Evolutionary conservation across 257 asterid species (phyloP).

Genomic region (Jacaranda copaia): DNA sequence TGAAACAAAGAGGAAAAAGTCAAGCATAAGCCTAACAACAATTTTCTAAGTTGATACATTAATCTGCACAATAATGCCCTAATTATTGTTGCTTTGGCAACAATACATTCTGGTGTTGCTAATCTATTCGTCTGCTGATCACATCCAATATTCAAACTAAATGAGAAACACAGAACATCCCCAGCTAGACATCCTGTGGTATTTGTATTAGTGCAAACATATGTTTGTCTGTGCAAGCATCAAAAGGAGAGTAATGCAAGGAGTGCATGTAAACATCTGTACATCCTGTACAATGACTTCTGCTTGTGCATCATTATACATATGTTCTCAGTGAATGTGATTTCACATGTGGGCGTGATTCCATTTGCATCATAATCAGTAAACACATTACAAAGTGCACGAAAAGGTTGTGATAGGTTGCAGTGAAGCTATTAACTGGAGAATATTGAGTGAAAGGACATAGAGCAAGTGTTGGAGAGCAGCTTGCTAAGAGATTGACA

Average conservation of each 20-base stretch:
- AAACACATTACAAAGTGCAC: neutral
- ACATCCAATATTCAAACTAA: neutral
- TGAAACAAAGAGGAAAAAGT: neutral
- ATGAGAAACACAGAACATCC: neutral
- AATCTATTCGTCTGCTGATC: neutral
- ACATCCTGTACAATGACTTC: neutral
- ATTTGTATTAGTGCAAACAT: neutral
- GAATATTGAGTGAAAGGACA: neutral
- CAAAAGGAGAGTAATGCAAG: neutral
- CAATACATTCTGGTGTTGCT: neutral
- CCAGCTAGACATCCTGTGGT: neutral
- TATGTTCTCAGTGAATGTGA: neutral
- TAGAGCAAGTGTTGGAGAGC: neutral
- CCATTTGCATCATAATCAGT: neutral
- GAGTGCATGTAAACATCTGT: neutral
- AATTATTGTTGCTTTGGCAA: neutral
- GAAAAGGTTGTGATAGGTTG: neutral
- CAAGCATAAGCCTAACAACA: neutral
- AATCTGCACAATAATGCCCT: neutral
- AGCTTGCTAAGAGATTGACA: neutral
- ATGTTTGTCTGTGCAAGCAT: neutral
- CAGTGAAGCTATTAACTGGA: neutral
- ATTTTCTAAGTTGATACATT: neutral
- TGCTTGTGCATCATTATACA: neutral
- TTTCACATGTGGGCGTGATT: neutral